These are phyloP conservation scores for Citrus trifoliata DNA, from an alignment of 345 rosid genomes.

Conservation along the genomic window DNA sequence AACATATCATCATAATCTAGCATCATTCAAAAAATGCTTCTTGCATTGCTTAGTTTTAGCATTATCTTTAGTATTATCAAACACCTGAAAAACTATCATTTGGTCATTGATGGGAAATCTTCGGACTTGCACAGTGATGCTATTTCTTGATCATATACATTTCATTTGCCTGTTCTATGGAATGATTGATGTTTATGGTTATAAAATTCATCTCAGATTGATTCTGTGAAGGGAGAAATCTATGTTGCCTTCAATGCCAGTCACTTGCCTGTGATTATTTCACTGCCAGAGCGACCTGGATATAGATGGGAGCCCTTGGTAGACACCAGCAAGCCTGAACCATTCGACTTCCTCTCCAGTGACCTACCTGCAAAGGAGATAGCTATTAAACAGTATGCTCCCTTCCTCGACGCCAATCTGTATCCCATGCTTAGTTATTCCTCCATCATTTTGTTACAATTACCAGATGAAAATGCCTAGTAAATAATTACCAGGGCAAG, in stretches of 20 bases:
- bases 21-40: too few relatives aligned
- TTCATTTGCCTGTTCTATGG: neutral
- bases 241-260: slow-evolving; percentile 81
- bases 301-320: slow-evolving; percentile 85
- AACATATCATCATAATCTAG: neutral
- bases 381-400: slow-evolving; percentile 58
- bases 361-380: slow-evolving; percentile 60
- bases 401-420: slow-evolving; percentile 73
- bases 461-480: slow-evolving; percentile 35
- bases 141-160: neutral
- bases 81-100: neutral
- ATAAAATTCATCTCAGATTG: slow-evolving; percentile 45
- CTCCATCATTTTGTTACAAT: slow-evolving; percentile 62
- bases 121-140: neutral
- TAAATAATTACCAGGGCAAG: neutral
- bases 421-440: slow-evolving; percentile 94
- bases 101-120: neutral
- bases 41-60: too few relatives aligned
- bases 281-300: slow-evolving; percentile 80
- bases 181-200: neutral
- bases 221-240: slow-evolving; percentile 72
- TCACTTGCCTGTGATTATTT: slow-evolving; percentile 54
- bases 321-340: slow-evolving; percentile 81
- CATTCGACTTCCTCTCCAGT: slow-evolving; percentile 66
- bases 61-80: neutral